Conservation (phyloP, 352 stramenopile genomes). For the Phytophthora agathidicida region DNA sequence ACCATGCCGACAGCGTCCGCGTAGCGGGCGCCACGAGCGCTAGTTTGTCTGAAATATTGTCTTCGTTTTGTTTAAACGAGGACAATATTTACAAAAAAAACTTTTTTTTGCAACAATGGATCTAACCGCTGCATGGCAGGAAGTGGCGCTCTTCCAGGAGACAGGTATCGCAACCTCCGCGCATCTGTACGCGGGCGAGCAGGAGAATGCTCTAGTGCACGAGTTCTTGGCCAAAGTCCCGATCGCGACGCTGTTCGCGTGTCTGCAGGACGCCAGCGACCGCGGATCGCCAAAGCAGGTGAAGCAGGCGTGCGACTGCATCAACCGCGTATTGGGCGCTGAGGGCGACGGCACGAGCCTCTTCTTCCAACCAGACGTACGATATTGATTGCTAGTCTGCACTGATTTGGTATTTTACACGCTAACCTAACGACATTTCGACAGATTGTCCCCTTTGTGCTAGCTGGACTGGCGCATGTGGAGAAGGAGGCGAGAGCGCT, state of each 20-base stretch:
- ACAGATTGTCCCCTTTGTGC: conserved; percentile 77
- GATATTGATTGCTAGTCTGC: conserved; percentile 1
- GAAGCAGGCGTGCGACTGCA: conserved; percentile 71
- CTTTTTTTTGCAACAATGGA: too few species aligned
- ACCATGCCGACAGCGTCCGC: too few species aligned
- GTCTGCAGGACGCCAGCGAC: conserved; percentile 82
- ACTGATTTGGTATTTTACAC: conserved; percentile 6
- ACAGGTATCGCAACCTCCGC: conserved; percentile 57
- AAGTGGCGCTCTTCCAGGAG: conserved; percentile 73
- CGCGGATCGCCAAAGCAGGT: conserved; percentile 65
- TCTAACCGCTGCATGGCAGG: conserved; percentile 50
- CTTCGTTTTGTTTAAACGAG: too few species aligned
- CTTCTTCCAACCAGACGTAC: conserved; percentile 80
- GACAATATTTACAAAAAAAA: too few species aligned
- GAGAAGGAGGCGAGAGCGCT: conserved; percentile 66
- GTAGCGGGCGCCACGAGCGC: too few species aligned
- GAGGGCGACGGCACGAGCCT: conserved; percentile 52
- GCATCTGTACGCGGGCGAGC: conserved; percentile 37
- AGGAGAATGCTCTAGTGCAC: conserved; percentile 62
- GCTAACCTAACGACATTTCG: background rate
- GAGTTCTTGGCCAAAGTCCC: conserved; percentile 74
- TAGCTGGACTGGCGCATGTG: conserved; percentile 68
- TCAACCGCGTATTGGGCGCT: conserved; percentile 74
- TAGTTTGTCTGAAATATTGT: too few species aligned
- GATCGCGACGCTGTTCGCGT: conserved; percentile 68